Evolutionary conservation across 495 filamentous ascomycete species (phyloP), one percentile per base, ranked within the genome.

Genomic region (Xylaria venustula): DNA sequence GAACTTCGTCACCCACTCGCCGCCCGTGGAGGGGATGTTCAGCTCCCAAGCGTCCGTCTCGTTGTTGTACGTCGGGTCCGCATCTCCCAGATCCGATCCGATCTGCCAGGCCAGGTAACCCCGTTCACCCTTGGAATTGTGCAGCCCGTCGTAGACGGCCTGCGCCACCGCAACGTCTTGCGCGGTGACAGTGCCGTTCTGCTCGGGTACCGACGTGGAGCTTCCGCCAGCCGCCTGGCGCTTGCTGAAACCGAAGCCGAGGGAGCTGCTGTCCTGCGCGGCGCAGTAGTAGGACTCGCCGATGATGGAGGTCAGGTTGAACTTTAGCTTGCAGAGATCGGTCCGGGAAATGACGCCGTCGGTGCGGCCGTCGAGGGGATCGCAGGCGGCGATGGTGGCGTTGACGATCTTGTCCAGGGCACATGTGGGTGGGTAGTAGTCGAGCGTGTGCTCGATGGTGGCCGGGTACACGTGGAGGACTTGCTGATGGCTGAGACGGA

Each of bases 271-370:
- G 30, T 4, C 42, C 11, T 50, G 63, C 2, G 76, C 80, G 7
- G 79, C 73, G 45, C 81, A 85, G 67, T 73, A 75, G 67, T 84
- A 85, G 6, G 74, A 51, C 37, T 74, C 64, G 34, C 82, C 81
- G 37, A 83, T 73, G 54, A 75, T 74, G 22, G 69, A 70, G 45
- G 65, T 73, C 41, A 80, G 62, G 11, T 34, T 11, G 30, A 34
- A 34, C 22, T 59, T 26, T 17, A 67, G 64, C 14, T 22, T 44
- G 45, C 67, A 64, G 2, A 49, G 30, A 15, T 71, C 69, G 2
- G 53, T 17, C 26, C 66, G 46, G 1, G 64, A 41, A 8, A 68
- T 54, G 26, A 70, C 54, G n/a, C 63, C 61, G 37, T 71, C 71
- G 1, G 67, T 41, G 1, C 71, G 49, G 20, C 67, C 73, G 40